Evolutionary conservation across 2,329 filamentous ascomycete species (phyloP).

Genomic region (Orbilia quercus): DNA sequence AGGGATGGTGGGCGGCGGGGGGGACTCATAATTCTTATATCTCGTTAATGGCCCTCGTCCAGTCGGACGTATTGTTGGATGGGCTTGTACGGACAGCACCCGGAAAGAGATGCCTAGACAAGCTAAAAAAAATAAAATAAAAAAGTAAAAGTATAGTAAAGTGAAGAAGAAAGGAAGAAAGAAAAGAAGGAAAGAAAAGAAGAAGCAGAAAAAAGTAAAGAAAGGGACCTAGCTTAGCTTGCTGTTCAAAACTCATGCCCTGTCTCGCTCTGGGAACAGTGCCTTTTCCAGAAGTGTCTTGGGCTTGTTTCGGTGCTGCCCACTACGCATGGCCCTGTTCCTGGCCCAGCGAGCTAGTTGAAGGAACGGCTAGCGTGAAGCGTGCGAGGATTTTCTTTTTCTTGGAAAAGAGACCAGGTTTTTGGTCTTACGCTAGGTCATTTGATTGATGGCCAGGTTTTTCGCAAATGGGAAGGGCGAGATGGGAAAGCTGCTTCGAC

Average conservation of each 20-base stretch:
- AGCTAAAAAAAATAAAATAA: conserved; percentile 39
- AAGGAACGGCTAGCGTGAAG: conserved; percentile 2
- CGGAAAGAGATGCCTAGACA: conserved; percentile 56
- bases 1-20: conserved; percentile 45
- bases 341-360: conserved; percentile 22
- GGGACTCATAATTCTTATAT: conserved; percentile 54
- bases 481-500: conserved; percentile 9
- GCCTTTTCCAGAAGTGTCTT: conserved; percentile 55
- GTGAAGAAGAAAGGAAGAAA: conserved; percentile 39
- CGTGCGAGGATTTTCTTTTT: conserved; percentile 12
- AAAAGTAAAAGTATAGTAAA: conserved; percentile 5
- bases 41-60: conserved; percentile 41
- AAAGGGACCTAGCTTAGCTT: conserved; percentile 59
- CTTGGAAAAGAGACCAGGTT: conserved; percentile 49
- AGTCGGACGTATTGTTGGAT: conserved; percentile 44
- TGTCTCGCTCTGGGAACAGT: conserved; percentile 52
- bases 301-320: conserved; percentile 53
- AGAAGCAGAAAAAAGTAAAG: conserved; percentile 51
- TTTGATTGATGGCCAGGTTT: conserved; percentile 48
- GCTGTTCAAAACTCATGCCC: conserved; percentile 53
- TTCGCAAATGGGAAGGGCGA: conserved; percentile 48
- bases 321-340: conserved; percentile 48
- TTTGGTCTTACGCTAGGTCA: conserved; percentile 52
- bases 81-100: conserved; percentile 25
- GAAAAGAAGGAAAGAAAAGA: conserved; percentile 53